phyloP scores from a whole-genome alignment of 768 basidiomycete species.

The Clathrus columnatus region DNA sequence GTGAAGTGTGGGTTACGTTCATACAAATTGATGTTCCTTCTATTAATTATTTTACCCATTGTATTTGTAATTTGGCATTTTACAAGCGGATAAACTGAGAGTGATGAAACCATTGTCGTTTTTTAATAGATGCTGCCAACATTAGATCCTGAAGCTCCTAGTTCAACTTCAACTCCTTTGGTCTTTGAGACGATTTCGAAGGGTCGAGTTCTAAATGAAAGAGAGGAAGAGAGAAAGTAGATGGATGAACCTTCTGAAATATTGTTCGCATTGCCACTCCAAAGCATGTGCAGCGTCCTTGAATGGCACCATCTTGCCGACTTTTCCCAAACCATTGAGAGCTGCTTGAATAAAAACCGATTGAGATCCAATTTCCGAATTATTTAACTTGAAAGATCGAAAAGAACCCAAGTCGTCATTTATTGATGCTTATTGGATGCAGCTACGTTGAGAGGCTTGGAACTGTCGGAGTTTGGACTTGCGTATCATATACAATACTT shows the following conservation, averaged over 20 bases:
- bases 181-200: constrained; percentile 47
- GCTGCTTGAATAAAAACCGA: constrained; percentile 78
- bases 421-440: no score
- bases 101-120: no score
- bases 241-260: constrained; percentile 75
- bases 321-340: constrained; percentile 78
- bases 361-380: no score
- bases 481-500: no score
- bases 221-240: not conserved
- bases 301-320: constrained; percentile 94
- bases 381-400: constrained; percentile 92
- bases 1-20: no score
- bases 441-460: not conserved
- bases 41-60: no score
- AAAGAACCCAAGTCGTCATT: constrained; percentile 79
- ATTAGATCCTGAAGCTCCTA: constrained; percentile 72
- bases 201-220: constrained; percentile 77
- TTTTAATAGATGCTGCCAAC: constrained; percentile 71
- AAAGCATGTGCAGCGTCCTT: constrained; percentile 88
- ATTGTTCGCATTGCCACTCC: constrained; percentile 94
- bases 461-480: no score
- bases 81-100: no score
- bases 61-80: no score
- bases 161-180: constrained; percentile 51
- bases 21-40: no score